Percentiles rank a stretch among this genome's conserved stretches.
Conservation (phyloP, 306 rosid genomes). For the Pterocarpus macrocarpus region DNA sequence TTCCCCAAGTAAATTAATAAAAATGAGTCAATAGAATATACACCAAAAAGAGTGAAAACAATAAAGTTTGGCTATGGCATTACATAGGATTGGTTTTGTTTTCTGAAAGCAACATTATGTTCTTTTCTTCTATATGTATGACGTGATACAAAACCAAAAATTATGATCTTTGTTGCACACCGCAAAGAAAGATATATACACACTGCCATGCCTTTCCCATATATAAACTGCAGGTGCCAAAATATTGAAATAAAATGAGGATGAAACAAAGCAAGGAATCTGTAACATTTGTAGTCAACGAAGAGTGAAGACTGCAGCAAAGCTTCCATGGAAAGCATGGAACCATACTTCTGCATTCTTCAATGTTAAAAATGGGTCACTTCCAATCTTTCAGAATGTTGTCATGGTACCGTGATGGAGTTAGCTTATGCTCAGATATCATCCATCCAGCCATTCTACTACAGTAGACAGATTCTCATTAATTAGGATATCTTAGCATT, state of each 20-base stretch:
- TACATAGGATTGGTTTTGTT: background rate
- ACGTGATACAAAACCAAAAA: background rate
- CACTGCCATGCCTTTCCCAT: background rate
- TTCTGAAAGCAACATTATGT: background rate
- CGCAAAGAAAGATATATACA: background rate
- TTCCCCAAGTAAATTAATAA: background rate
- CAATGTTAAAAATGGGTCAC: background rate
- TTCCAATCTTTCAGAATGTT: background rate
- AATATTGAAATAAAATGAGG: background rate
- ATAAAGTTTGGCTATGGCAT: background rate
- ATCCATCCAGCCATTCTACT: slow-evolving; percentile 13
- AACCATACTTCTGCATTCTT: slow-evolving; percentile 28
- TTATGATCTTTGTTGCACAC: background rate
- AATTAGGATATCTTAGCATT: slow-evolving; percentile 14
- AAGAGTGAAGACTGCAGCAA: background rate
- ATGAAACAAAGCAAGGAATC: background rate
- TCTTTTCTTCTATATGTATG: background rate
- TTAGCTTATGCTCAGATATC: slow-evolving; percentile 1
- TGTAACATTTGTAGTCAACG: too few species aligned
- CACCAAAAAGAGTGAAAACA: background rate
- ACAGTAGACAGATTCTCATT: slow-evolving; percentile 34
- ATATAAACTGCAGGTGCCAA: slow-evolving; percentile 10
- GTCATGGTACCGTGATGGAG: background rate
- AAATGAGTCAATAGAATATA: background rate
- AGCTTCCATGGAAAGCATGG: slow-evolving; percentile 7